A percentile compares a stretch with the other conserved stretches of the same genome.
Evolutionary conservation across 148 eudicot genomes (phyloP).

Genomic region (Heliamphora exappendiculata): DNA sequence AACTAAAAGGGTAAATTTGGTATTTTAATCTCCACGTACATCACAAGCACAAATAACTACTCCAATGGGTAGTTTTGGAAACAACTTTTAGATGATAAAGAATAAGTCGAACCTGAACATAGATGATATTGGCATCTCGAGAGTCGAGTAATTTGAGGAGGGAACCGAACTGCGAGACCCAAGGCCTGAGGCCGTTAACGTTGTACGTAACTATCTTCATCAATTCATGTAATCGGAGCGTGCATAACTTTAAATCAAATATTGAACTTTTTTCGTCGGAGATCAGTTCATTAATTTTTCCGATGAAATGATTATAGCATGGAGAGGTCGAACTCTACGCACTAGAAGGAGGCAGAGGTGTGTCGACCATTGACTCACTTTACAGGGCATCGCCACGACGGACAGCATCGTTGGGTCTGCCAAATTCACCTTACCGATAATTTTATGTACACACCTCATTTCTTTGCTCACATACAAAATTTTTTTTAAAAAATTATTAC

Average conservation of each 20-base stretch:
- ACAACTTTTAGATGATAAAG: no score
- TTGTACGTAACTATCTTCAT: constrained; percentile 97
- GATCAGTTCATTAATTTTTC: neutral
- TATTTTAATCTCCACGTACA: no score
- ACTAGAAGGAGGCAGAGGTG: neutral
- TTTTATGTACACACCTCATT: no score
- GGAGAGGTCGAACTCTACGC: neutral
- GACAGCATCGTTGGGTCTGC: no score
- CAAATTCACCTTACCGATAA: no score
- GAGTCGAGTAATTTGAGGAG: constrained; percentile 77
- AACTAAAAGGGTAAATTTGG: no score
- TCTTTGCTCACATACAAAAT: no score
- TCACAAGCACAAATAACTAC: no score
- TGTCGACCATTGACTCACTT: neutral
- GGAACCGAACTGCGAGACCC: constrained; percentile 78
- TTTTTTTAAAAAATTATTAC: no score
- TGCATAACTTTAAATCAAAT: neutral
- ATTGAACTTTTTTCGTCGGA: neutral
- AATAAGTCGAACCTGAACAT: constrained; percentile 88
- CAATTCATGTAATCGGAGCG: constrained; percentile 12
- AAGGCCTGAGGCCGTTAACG: constrained; percentile 80
- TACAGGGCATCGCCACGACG: no score
- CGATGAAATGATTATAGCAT: neutral
- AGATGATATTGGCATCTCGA: constrained; percentile 83
- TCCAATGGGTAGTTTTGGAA: no score